Evolutionary conservation across 2,329 filamentous ascomycete species (phyloP), one percentile per base, ranked within the genome.

Genomic region (Boeremia exigua): DNA sequence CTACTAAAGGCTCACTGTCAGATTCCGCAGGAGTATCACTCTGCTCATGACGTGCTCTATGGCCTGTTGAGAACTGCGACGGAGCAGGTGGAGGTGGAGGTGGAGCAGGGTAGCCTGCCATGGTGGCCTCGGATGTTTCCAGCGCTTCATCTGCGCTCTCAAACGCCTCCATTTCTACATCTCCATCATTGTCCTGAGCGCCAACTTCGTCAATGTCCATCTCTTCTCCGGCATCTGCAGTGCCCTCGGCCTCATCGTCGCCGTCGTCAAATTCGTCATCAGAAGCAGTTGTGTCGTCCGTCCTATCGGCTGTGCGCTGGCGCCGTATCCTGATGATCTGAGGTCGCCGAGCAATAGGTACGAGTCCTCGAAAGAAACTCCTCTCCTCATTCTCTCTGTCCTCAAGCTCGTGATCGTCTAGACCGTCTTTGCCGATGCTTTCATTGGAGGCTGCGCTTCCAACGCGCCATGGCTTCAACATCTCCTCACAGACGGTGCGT

Each of bases 401-500:
- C 38, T 89, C 81, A 40, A 80, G 79, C 61, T 90, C 87, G 65
- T 96, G 91, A 68, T 96, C 92, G 70, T 95, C 89, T 23, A 96
- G 88, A 9, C 91, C 91, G 62, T 88, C 85, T 70, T 87, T 85
- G 12, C 91, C 92, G 59, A 95, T 88, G 59, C 86, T 84, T 17
- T 87, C 88, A 72, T 98, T 94, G 39, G 84, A 88, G 6, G 89
- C 95, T 52, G 86, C 84, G 70, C 95, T 98, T 6, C 95, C 95
- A 62, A 89, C 86, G 29, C 88, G 86, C 95, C 95, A 99, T 1
- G 90, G 85, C 63, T 88, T 89, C 58, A 99, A 85, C 68, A 98
- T 84, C 75, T 99, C 92, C 73, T 98, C 92, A 69, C 95, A 99
- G 34, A 99, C 86, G 6, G 89, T 87, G 47, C 86, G 88, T 33